Percentiles rank a stretch among this genome's conserved stretches.
Conservation (phyloP, 306 rosid genomes). For the Casuarina cunninghamiana region DNA sequence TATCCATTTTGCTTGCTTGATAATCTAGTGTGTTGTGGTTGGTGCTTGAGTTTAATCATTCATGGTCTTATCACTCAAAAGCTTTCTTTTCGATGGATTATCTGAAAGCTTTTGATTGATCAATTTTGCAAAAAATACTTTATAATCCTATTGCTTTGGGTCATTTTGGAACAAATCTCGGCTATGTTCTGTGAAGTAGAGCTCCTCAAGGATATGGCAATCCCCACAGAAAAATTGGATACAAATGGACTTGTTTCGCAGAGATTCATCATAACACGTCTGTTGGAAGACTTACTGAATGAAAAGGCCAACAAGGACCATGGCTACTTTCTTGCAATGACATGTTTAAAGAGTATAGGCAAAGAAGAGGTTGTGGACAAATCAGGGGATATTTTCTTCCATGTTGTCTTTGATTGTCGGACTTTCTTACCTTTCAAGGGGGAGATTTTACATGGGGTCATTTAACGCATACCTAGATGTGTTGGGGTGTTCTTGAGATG, state of each 20-base stretch:
- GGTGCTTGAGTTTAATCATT: neutral
- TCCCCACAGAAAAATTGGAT: constrained; percentile 24
- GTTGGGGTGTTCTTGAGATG: constrained; percentile 44
- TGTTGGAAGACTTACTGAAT: constrained; percentile 35
- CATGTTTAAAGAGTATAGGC: constrained; percentile 37
- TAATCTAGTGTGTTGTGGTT: too few relatives aligned
- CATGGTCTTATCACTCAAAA: neutral
- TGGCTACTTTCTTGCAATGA: constrained; percentile 48
- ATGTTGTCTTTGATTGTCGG: constrained; percentile 37
- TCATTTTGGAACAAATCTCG: constrained; percentile 18
- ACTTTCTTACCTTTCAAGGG: constrained; percentile 40
- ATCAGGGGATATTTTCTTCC: constrained; percentile 30
- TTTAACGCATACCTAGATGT: constrained; percentile 9
- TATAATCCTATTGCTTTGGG: constrained; percentile 2
- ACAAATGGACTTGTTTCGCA: constrained; percentile 13
- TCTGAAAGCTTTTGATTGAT: neutral
- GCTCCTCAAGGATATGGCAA: constrained; percentile 27
- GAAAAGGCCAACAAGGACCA: constrained; percentile 41
- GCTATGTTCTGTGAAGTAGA: constrained; percentile 44
- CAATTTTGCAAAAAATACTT: neutral
- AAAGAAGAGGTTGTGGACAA: constrained; percentile 12
- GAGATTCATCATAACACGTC: constrained; percentile 27
- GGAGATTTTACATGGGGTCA: constrained; percentile 48
- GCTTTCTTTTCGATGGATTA: neutral
- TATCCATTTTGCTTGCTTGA: too few relatives aligned